A percentile compares a stretch with the other conserved stretches of the same genome.
Evolutionary conservation across 495 filamentous ascomycete species (phyloP).

Genomic region (Penicillium malachiteum): DNA sequence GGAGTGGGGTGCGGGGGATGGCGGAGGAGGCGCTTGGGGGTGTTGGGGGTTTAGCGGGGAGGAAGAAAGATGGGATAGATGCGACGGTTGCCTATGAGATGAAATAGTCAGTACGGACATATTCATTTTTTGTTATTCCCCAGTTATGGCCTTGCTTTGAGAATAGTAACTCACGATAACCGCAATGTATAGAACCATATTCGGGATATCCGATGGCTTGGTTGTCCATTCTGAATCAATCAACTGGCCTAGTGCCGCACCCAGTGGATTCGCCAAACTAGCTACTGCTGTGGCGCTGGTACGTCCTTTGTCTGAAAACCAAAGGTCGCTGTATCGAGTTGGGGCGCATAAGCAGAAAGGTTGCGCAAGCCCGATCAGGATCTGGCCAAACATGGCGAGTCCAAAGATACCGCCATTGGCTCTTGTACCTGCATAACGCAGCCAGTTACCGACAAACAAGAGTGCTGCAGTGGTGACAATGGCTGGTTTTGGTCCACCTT

Average conservation of each 20-base stretch:
- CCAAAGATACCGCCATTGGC: conserved; percentile 63
- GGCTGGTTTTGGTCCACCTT: conserved; percentile 72
- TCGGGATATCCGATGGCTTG: conserved; percentile 60
- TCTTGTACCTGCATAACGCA: conserved; percentile 80
- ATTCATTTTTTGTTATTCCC: background rate
- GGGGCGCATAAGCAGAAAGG: conserved; percentile 91
- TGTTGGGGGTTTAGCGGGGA: conserved; percentile 77
- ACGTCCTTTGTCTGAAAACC: conserved; percentile 84
- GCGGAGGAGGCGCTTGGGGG: conserved; percentile 58
- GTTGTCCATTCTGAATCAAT: conserved; percentile 75
- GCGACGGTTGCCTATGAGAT: conserved; percentile 61
- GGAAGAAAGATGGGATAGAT: conserved; percentile 78
- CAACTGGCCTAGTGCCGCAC: conserved; percentile 84
- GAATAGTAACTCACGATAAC: conserved; percentile 63
- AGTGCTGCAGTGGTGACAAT: conserved; percentile 73
- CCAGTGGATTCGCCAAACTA: conserved; percentile 82
- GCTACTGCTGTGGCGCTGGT: conserved; percentile 85
- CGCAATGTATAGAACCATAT: conserved; percentile 82
- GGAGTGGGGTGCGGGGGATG: conserved; percentile 49
- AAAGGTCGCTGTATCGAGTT: conserved; percentile 87
- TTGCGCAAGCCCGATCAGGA: conserved; percentile 84
- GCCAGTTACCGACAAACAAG: conserved; percentile 83
- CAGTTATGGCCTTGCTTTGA: background rate
- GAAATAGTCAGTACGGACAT: conserved; percentile 4
- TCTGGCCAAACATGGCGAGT: conserved; percentile 90